Evolutionary conservation across 805 yeast genomes (phyloP).

Genomic region (Lachancea fermentati): DNA sequence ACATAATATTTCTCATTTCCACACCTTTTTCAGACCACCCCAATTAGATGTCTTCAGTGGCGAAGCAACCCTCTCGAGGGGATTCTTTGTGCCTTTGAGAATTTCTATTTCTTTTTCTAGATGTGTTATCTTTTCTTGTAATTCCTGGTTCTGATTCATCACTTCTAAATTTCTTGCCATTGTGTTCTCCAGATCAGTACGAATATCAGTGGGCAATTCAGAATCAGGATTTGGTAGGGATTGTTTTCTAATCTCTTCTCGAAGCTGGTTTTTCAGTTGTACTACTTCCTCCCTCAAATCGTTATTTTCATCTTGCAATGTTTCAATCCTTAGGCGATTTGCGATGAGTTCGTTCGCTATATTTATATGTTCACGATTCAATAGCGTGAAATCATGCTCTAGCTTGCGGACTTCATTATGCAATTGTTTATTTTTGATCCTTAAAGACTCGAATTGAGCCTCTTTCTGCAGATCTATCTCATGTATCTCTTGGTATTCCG

Average conservation of each 20-base stretch:
- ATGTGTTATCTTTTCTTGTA: slow-evolving; percentile 47
- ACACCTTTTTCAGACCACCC: slow-evolving; percentile 6
- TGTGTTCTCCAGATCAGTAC: slow-evolving; percentile 50
- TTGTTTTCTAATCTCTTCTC: slow-evolving; percentile 29
- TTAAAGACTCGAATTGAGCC: slow-evolving; percentile 56
- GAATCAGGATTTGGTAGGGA: slow-evolving; percentile 32
- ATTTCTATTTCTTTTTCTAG: slow-evolving; percentile 39
- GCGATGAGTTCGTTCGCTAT: slow-evolving; percentile 84
- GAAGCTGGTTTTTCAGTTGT: slow-evolving; percentile 39
- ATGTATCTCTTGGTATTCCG: slow-evolving; percentile 73
- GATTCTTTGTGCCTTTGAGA: slow-evolving; percentile 29
- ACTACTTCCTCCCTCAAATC: slow-evolving; percentile 47
- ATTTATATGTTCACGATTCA: slow-evolving; percentile 79
- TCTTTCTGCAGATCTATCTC: slow-evolving; percentile 58
- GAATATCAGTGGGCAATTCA: slow-evolving; percentile 36
- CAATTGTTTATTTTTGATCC: slow-evolving; percentile 63
- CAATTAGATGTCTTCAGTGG: slow-evolving; percentile 2
- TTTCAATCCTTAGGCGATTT: slow-evolving; percentile 69
- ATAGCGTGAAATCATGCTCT: slow-evolving; percentile 59
- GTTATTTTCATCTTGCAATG: slow-evolving; percentile 66
- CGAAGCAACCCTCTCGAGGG: neutral
- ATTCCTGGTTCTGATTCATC: slow-evolving; percentile 52
- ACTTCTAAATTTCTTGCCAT: slow-evolving; percentile 60
- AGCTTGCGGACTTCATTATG: slow-evolving; percentile 67
- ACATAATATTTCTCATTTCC: too few species aligned